phyloP scores from a whole-genome alignment of 371 early-diverging fungal species.

The Mortierella sp. region DNA sequence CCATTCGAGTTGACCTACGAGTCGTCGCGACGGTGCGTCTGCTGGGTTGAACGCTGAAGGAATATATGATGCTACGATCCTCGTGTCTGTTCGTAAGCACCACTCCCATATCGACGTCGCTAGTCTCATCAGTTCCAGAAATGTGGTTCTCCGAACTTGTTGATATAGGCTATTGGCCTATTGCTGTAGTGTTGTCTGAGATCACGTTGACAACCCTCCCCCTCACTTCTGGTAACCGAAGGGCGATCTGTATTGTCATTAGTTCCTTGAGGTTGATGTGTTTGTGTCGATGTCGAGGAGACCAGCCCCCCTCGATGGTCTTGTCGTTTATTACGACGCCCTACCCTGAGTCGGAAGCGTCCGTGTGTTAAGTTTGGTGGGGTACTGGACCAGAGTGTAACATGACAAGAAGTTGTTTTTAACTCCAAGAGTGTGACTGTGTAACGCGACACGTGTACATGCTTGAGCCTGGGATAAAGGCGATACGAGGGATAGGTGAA shows the following conservation, averaged over 20 bases:
- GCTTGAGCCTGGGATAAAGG: too few species aligned
- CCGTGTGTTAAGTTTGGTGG: too few species aligned
- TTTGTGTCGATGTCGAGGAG: too few species aligned
- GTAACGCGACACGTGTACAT: too few species aligned
- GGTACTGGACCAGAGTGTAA: too few species aligned
- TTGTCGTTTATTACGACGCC: too few species aligned
- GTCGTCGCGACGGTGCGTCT: conserved; percentile 7
- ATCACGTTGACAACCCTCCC: background rate
- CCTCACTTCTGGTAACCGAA: too few species aligned
- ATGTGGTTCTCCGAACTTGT: conserved; percentile 47
- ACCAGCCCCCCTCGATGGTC: too few species aligned
- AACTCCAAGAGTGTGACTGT: too few species aligned
- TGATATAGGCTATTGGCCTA: conserved; percentile 40
- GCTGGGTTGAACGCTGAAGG: conserved; percentile 12
- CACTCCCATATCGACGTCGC: background rate
- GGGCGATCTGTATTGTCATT: background rate
- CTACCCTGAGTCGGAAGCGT: too few species aligned
- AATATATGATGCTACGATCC: background rate
- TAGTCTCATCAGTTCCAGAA: conserved; percentile 10
- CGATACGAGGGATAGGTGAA: too few species aligned
- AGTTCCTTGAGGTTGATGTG: conserved; percentile 32
- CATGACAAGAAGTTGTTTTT: too few species aligned
- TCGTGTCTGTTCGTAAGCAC: background rate
- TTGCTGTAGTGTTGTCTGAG: conserved; percentile 46
- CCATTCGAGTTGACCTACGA: conserved; percentile 7